These are phyloP conservation scores for Diplosphaera chodatii DNA, from an alignment of 139 green algal species.

Conservation along the genomic window DNA sequence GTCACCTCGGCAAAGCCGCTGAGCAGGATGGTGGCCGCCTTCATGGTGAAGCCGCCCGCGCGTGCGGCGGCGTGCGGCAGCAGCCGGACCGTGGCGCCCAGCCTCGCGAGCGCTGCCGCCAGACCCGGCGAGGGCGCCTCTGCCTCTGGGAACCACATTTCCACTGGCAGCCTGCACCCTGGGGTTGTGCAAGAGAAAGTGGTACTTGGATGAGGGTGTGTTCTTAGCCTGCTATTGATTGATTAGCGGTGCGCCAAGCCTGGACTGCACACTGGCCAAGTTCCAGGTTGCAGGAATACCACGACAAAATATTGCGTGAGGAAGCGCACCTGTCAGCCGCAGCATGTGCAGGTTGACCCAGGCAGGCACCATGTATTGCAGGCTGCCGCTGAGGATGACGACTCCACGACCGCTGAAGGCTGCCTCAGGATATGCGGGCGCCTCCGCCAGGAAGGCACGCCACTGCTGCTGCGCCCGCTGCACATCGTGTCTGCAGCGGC, in stretches of 20 bases:
- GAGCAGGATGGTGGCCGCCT: conserved; percentile 35
- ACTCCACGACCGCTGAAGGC: conserved; percentile 26
- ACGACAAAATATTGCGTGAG: too few species aligned
- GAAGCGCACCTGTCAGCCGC: conserved; percentile 16
- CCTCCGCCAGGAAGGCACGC: conserved; percentile 14
- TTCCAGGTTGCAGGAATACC: too few species aligned
- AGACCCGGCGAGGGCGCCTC: conserved; percentile 25
- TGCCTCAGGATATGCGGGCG: conserved; percentile 20
- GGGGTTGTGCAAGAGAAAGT: too few species aligned
- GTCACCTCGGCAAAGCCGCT: conserved; percentile 34
- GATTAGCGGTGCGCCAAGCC: too few species aligned
- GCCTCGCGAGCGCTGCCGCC: conserved; percentile 15
- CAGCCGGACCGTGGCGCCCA: conserved; percentile 13
- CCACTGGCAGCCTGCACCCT: conserved; percentile 41
- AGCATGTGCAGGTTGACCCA: conserved; percentile 44
- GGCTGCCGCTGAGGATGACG: conserved; percentile 32
- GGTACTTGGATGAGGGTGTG: too few species aligned
- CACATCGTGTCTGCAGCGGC: conserved; percentile 2
- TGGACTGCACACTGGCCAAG: too few species aligned
- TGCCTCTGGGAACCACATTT: conserved; percentile 37
- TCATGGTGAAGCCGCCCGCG: conserved; percentile 36
- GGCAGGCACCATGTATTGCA: conserved; percentile 39
- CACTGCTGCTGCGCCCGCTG: conserved; percentile 1
- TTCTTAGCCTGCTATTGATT: too few species aligned
- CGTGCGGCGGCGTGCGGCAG: conserved; percentile 4